These are phyloP conservation scores for Austroboletus eburneus DNA, from an alignment of 768 basidiomycete genomes.

Conservation along the genomic window DNA sequence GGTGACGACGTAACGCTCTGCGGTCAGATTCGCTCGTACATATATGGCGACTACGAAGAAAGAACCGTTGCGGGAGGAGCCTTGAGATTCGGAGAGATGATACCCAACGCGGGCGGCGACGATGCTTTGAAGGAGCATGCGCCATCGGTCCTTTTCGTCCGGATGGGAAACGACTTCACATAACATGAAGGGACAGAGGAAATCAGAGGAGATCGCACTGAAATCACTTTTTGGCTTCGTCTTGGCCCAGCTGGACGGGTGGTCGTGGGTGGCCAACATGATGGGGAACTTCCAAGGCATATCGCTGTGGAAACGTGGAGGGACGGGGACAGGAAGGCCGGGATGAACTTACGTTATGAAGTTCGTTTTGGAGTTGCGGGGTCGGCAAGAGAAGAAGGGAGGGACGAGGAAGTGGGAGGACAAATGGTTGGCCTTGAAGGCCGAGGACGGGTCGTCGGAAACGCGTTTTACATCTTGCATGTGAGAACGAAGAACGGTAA, in stretches of 20 bases:
- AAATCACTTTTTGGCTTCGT: slow-evolving; percentile 5
- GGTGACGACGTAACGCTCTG: slow-evolving; percentile 2
- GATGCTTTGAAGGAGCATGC: slow-evolving; percentile 16
- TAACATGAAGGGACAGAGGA: slow-evolving; percentile 9
- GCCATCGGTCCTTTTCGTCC: background rate
- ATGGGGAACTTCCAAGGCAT: slow-evolving; percentile 10
- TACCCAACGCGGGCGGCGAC: background rate
- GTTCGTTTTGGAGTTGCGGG: no score
- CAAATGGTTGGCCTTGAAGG: slow-evolving; percentile 7
- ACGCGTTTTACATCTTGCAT: no score
- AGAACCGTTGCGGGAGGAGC: background rate
- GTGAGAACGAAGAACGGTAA: no score
- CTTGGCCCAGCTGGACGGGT: background rate
- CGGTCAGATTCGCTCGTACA: slow-evolving; percentile 1
- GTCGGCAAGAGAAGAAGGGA: slow-evolving; percentile 11
- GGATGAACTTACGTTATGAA: background rate
- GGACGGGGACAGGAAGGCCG: no score
- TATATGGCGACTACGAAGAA: slow-evolving; percentile 16
- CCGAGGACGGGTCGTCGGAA: no score
- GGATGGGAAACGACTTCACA: slow-evolving; percentile 4
- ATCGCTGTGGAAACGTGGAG: slow-evolving; percentile 2
- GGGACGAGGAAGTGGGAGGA: slow-evolving; percentile 8
- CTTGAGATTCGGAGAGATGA: background rate
- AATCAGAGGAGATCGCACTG: background rate
- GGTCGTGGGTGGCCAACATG: background rate